phyloP scores from a whole-genome alignment of 2,329 filamentous ascomycete species.

The Cytospora leucostoma region DNA sequence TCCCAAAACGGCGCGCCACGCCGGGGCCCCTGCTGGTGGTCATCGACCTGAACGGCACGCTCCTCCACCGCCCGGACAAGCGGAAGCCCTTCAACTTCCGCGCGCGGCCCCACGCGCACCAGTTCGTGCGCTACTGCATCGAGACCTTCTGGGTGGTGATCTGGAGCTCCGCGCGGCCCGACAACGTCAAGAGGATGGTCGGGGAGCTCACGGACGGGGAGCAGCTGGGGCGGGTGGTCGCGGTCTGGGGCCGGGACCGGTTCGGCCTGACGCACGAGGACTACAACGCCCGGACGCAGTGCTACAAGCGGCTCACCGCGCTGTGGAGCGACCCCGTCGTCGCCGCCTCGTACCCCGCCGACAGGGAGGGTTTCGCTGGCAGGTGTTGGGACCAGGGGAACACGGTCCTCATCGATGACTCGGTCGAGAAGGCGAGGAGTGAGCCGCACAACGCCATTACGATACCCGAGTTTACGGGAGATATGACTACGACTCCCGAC shows the following conservation, averaged over 20 bases:
- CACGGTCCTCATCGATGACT: slow-evolving; percentile 89
- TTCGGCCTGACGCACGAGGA: slow-evolving; percentile 67
- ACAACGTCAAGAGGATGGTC: slow-evolving; percentile 72
- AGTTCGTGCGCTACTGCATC: slow-evolving; percentile 75
- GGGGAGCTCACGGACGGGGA: slow-evolving; percentile 59
- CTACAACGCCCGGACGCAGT: slow-evolving; percentile 73
- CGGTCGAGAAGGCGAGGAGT: slow-evolving; percentile 72
- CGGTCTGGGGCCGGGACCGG: slow-evolving; percentile 75
- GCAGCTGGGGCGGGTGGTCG: slow-evolving; percentile 60
- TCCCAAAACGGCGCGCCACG: slow-evolving; percentile 43
- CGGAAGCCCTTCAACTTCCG: slow-evolving; percentile 56
- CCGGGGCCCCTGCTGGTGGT: slow-evolving; percentile 75
- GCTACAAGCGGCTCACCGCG: slow-evolving; percentile 80
- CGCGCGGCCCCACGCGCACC: slow-evolving; percentile 64
- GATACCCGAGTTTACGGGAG: slow-evolving; percentile 73
- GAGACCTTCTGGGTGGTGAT: slow-evolving; percentile 77
- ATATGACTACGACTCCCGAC: slow-evolving; percentile 41
- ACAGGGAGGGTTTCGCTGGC: slow-evolving; percentile 34
- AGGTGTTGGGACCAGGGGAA: slow-evolving; percentile 76
- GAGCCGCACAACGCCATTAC: slow-evolving; percentile 83
- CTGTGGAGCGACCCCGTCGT: slow-evolving; percentile 65
- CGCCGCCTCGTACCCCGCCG: slow-evolving; percentile 46
- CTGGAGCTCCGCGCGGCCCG: slow-evolving; percentile 82
- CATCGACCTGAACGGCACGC: slow-evolving; percentile 90
- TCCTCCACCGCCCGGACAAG: slow-evolving; percentile 69